Conservation (phyloP, 2,329 filamentous ascomycete genomes). For the Nemania sp. region DNA sequence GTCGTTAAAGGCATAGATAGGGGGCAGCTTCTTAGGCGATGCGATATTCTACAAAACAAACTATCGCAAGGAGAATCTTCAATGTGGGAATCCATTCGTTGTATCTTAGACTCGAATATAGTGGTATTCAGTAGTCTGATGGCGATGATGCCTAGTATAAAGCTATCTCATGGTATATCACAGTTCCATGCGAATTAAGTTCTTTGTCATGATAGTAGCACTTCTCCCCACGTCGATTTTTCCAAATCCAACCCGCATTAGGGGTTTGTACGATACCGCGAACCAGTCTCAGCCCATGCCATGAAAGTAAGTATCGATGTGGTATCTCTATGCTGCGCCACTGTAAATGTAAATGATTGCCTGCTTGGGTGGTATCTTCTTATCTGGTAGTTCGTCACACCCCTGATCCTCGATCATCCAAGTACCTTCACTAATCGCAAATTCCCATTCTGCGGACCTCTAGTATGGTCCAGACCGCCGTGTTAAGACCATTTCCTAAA, state of each 20-base stretch:
- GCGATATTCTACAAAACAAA: no score
- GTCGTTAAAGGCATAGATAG: no score
- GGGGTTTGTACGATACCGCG: neutral
- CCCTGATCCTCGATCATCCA: constrained; percentile 6
- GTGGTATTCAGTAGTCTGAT: no score
- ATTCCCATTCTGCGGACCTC: neutral
- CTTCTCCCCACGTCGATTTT: constrained; percentile 1
- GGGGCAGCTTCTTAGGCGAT: no score
- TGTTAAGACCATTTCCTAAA: neutral
- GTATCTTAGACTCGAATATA: no score
- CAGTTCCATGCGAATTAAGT: neutral
- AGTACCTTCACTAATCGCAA: neutral
- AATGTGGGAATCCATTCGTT: no score
- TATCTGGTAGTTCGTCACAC: neutral
- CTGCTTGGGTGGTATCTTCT: neutral
- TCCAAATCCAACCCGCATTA: neutral
- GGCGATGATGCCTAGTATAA: neutral
- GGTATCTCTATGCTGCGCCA: constrained; percentile 17
- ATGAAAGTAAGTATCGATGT: constrained; percentile 3
- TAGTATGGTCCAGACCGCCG: neutral
- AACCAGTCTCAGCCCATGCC: neutral
- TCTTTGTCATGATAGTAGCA: neutral
- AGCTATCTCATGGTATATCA: neutral
- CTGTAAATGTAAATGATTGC: constrained; percentile 12
- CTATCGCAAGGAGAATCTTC: no score